Evolutionary conservation across 768 basidiomycete species (phyloP).

Genomic region (Auriscalpium vulgare): DNA sequence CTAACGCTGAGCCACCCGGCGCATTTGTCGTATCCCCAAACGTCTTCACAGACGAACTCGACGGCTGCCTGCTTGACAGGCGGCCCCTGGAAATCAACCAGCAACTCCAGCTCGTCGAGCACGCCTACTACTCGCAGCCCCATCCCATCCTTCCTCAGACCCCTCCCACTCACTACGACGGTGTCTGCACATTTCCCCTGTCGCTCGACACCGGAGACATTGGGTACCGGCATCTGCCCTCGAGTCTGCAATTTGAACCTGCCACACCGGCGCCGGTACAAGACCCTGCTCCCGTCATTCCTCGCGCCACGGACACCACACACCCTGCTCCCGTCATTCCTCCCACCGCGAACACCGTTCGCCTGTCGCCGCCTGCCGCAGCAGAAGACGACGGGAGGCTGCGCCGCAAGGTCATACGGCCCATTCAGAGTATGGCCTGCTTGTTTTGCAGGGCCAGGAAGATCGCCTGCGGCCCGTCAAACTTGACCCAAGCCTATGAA

Average conservation of each 20-base stretch:
- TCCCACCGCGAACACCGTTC: not conserved
- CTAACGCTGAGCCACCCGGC: no score
- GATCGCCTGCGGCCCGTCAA: constrained; percentile 27
- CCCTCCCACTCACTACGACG: no score
- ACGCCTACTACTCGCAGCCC: no score
- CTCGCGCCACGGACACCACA: not conserved
- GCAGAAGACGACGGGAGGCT: not conserved
- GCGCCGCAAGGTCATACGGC: not conserved
- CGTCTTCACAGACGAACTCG: no score
- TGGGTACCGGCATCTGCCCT: no score
- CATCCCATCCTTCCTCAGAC: no score
- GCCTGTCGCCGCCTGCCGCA: not conserved
- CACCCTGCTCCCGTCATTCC: not conserved
- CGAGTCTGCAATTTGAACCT: not conserved
- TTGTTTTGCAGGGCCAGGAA: constrained; percentile 28
- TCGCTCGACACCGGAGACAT: no score
- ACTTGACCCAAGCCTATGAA: constrained; percentile 17
- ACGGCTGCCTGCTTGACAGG: no score
- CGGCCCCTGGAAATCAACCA: no score
- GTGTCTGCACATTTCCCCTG: no score
- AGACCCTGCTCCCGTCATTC: not conserved
- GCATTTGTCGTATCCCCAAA: no score
- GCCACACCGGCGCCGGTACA: not conserved
- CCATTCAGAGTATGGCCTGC: constrained; percentile 18
- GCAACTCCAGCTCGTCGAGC: no score